These are phyloP conservation scores for Fragilaria radians DNA, from an alignment of 108 stramenopile species.

Conservation along the genomic window DNA sequence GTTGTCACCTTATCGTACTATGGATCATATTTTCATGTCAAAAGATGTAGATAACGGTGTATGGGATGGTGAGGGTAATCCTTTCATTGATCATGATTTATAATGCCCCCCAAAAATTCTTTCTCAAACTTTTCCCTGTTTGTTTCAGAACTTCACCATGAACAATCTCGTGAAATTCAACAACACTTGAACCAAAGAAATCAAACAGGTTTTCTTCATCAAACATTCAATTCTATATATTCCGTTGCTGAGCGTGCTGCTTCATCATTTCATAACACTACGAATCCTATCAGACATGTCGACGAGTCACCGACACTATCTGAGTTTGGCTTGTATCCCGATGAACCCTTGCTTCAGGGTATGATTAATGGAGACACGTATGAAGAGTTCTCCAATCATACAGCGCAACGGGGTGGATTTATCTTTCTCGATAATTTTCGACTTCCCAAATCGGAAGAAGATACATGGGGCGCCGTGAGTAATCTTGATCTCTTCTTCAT, in stretches of 20 bases:
- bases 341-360: background rate
- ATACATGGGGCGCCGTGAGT: constrained; percentile 64
- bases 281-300: background rate
- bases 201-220: background rate
- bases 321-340: background rate
- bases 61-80: constrained; percentile 37
- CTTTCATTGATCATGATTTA: background rate
- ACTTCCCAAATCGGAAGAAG: constrained; percentile 29
- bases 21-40: background rate
- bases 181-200: constrained; percentile 24
- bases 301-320: background rate
- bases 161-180: constrained; percentile 54
- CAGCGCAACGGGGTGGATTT: constrained; percentile 32
- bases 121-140: constrained; percentile 1
- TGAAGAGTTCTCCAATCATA: constrained; percentile 7
- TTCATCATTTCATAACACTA: background rate
- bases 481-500: constrained; percentile 86
- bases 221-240: background rate
- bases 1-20: too few relatives aligned
- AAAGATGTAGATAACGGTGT: constrained; percentile 23
- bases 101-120: background rate
- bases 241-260: background rate
- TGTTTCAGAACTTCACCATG: constrained; percentile 35
- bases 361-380: background rate
- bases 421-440: constrained; percentile 51